Conservation (phyloP, 2,329 filamentous ascomycete species). For the Tolypocladium paradoxum region DNA sequence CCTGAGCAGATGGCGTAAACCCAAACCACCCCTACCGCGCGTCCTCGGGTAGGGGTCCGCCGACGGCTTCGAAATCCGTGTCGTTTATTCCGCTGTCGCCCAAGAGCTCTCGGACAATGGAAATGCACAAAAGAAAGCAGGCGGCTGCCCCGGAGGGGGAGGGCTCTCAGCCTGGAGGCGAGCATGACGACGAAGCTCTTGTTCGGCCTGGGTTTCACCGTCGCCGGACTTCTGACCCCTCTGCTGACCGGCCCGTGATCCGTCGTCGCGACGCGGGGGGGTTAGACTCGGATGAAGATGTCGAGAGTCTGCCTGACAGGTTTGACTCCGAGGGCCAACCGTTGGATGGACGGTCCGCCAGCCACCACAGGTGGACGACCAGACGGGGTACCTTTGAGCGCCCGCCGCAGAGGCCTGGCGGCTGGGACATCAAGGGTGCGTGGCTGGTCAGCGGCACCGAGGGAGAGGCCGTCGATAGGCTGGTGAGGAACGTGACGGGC, state of each 20-base stretch:
- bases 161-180: conserved; percentile 3
- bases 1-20: conserved; percentile 18
- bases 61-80: conserved; percentile 27
- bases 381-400: conserved; percentile 33
- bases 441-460: conserved; percentile 37
- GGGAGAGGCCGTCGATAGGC: conserved; percentile 25
- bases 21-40: not conserved
- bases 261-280: conserved; percentile 10
- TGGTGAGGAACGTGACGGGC: conserved; percentile 15
- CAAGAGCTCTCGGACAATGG: conserved; percentile 34
- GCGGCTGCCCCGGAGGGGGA: conserved; percentile 13
- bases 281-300: conserved; percentile 21
- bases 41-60: not conserved
- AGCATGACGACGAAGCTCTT: conserved; percentile 7
- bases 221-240: conserved; percentile 23
- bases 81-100: conserved; percentile 39
- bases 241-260: conserved; percentile 18
- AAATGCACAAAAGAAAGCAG: conserved; percentile 26
- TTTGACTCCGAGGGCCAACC: conserved; percentile 34
- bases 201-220: conserved; percentile 9
- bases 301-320: conserved; percentile 35
- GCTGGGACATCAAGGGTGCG: conserved; percentile 26
- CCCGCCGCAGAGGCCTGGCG: conserved; percentile 17
- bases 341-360: conserved; percentile 16
- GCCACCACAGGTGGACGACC: conserved; percentile 18